Evolutionary conservation across 371 early-diverging fungal species (phyloP).

Genomic region (Globomyces sp.): DNA sequence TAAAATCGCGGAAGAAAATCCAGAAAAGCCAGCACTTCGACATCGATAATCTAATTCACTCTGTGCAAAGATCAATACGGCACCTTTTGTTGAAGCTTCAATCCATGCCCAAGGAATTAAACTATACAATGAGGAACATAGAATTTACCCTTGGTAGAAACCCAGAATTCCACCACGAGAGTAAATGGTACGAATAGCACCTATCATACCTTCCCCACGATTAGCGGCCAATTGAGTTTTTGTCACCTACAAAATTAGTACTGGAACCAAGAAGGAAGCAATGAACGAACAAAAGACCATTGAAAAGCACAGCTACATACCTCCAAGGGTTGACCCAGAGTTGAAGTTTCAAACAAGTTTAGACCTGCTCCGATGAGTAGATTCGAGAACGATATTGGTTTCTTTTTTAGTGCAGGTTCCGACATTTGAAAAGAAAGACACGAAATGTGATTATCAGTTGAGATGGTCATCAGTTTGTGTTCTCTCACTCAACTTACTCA

Average conservation of each 20-base stretch:
- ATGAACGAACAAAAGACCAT: neutral
- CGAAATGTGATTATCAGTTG: constrained; percentile 22
- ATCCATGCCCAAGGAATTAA: constrained; percentile 76
- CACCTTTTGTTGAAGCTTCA: constrained; percentile 93
- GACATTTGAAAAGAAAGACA: constrained; percentile 14
- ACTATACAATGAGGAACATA: neutral
- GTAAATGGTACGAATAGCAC: constrained; percentile 36
- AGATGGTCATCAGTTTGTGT: constrained; percentile 18
- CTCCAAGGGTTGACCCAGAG: constrained; percentile 46
- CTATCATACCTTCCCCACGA: constrained; percentile 35
- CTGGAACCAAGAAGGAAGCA: neutral
- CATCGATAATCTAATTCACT: constrained; percentile 88
- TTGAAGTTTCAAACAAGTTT: constrained; percentile 19
- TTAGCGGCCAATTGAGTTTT: constrained; percentile 53
- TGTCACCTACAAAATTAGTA: constrained; percentile 10
- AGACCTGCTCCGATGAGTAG: constrained; percentile 42
- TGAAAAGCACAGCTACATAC: constrained; percentile 24
- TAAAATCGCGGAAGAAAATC: constrained; percentile 72
- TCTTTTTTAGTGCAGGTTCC: constrained; percentile 25
- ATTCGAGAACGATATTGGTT: constrained; percentile 43
- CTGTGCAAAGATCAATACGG: constrained; percentile 90
- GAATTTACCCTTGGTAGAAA: constrained; percentile 46
- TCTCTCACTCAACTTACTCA: neutral
- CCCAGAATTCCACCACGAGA: constrained; percentile 44
- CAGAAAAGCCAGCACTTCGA: constrained; percentile 65